Conservation (phyloP, 768 basidiomycete genomes). For the Trametopsis cervina region DNA sequence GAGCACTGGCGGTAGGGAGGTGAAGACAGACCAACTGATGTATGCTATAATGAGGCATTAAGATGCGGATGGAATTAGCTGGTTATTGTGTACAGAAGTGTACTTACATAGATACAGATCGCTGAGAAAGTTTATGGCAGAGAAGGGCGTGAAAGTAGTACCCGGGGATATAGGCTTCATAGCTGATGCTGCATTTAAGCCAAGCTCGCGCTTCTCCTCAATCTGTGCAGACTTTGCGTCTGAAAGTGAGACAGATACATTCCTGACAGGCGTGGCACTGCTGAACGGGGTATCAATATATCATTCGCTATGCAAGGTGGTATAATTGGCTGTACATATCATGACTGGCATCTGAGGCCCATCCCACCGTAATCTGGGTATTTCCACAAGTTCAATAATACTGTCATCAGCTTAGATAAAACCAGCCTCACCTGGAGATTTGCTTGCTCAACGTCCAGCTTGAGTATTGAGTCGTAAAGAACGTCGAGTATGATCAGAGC, state of each 20-base stretch:
- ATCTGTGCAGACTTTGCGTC: too few species aligned
- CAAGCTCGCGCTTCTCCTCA: too few species aligned
- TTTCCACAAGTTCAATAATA: slow-evolving; percentile 14
- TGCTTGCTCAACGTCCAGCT: slow-evolving; percentile 48
- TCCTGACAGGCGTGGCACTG: neutral
- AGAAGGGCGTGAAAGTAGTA: too few species aligned
- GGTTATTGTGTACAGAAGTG: neutral
- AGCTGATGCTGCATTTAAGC: too few species aligned
- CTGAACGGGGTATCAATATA: neutral
- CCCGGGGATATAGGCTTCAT: too few species aligned
- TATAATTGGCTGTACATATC: slow-evolving; percentile 40
- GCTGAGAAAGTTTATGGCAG: slow-evolving; percentile 26
- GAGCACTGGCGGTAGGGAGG: slow-evolving; percentile 67
- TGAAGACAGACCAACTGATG: slow-evolving; percentile 79
- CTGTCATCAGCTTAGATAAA: neutral
- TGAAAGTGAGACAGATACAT: neutral
- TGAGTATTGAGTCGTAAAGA: slow-evolving; percentile 61
- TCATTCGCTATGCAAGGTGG: slow-evolving; percentile 30
- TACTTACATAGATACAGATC: slow-evolving; percentile 58
- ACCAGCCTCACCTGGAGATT: slow-evolving; percentile 40
- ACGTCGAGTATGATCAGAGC: slow-evolving; percentile 68
- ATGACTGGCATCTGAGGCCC: slow-evolving; percentile 13
- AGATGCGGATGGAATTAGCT: neutral
- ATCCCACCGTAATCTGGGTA: slow-evolving; percentile 24
- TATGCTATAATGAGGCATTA: slow-evolving; percentile 42